A percentile compares a stretch with the other conserved stretches of the same genome.
phyloP scores from a whole-genome alignment of 2,329 filamentous ascomycete genomes.

The Leptographium lundbergii region DNA sequence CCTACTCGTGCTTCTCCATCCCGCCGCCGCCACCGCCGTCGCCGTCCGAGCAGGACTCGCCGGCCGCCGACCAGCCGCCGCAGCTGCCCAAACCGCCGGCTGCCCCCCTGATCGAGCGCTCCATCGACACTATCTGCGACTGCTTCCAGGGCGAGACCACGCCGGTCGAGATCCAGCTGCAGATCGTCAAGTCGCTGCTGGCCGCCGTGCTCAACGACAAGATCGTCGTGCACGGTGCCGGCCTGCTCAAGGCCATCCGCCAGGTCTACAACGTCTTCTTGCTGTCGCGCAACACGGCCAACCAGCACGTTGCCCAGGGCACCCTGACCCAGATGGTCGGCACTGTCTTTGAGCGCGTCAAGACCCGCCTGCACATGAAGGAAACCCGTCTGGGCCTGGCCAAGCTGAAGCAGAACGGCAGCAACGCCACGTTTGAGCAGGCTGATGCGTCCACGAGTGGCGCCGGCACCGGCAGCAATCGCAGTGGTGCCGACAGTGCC shows the following conservation, averaged over 20 bases:
- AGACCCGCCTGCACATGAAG: slow-evolving; percentile 73
- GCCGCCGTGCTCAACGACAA: slow-evolving; percentile 97
- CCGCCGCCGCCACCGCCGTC: slow-evolving; percentile 30
- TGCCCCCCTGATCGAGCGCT: slow-evolving; percentile 76
- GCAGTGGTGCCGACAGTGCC: slow-evolving; percentile 10
- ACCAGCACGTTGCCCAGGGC: slow-evolving; percentile 94
- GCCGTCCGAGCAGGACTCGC: slow-evolving; percentile 3
- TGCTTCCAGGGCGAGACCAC: slow-evolving; percentile 97
- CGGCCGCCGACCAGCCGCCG: slow-evolving; percentile 17
- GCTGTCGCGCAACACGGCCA: slow-evolving; percentile 82
- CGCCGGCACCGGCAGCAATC: slow-evolving; percentile 16
- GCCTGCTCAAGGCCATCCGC: slow-evolving; percentile 87
- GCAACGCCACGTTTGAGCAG: slow-evolving; percentile 38
- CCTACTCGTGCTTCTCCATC: slow-evolving; percentile 93
- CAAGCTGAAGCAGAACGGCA: slow-evolving; percentile 38
- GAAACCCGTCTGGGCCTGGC: slow-evolving; percentile 55
- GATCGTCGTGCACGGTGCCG: slow-evolving; percentile 94
- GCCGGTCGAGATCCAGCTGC: slow-evolving; percentile 80
- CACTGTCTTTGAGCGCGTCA: slow-evolving; percentile 93
- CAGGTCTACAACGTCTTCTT: slow-evolving; percentile 99
- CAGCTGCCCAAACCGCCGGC: slow-evolving; percentile 20
- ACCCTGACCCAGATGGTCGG: slow-evolving; percentile 98
- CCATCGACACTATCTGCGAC: slow-evolving; percentile 98
- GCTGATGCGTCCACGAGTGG: slow-evolving; percentile 23
- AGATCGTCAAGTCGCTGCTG: slow-evolving; percentile 94